A percentile compares a stretch with the other conserved stretches of the same genome.
Evolutionary conservation across 225 moss, liverwort and hornwort genomes (phyloP).

Genomic region (Lunularia cruciata): DNA sequence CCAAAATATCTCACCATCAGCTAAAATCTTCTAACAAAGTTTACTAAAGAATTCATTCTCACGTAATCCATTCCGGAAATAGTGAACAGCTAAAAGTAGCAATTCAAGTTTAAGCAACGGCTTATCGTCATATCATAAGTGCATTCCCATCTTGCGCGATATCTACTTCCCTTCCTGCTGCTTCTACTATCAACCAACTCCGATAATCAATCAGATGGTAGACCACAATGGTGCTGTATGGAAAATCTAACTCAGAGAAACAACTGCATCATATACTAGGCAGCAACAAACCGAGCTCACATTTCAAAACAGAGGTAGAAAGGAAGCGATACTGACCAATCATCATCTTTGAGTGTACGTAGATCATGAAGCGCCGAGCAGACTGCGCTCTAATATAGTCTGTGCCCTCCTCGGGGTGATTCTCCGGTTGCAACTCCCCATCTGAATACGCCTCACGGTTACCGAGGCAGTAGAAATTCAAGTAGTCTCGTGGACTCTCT

Average conservation of each 20-base stretch:
- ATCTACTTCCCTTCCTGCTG: too few relatives aligned
- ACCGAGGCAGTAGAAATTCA: conserved; percentile 64
- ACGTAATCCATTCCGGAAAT: too few relatives aligned
- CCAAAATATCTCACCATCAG: not conserved
- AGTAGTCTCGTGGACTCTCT: conserved; percentile 57
- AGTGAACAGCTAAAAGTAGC: not conserved
- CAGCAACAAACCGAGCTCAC: not conserved
- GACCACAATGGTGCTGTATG: not conserved
- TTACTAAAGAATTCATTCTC: too few relatives aligned
- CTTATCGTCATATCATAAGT: not conserved
- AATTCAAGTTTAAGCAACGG: not conserved
- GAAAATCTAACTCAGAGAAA: not conserved
- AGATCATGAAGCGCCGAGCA: conserved; percentile 53
- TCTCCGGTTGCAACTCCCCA: conserved; percentile 45
- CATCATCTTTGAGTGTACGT: conserved; percentile 62
- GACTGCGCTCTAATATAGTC: conserved; percentile 51
- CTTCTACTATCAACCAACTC: too few relatives aligned
- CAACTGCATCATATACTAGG: not conserved
- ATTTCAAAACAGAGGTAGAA: not conserved
- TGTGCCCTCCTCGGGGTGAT: conserved; percentile 32
- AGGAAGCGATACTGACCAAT: conserved; percentile 40
- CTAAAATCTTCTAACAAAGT: not conserved
- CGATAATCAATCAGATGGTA: too few relatives aligned
- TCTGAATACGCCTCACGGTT: conserved; percentile 48
- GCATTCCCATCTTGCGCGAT: too few relatives aligned